Base-by-base conservation (phyloP, 73 alveolate genomes). In the Tetrahymena thermophila region DNA sequence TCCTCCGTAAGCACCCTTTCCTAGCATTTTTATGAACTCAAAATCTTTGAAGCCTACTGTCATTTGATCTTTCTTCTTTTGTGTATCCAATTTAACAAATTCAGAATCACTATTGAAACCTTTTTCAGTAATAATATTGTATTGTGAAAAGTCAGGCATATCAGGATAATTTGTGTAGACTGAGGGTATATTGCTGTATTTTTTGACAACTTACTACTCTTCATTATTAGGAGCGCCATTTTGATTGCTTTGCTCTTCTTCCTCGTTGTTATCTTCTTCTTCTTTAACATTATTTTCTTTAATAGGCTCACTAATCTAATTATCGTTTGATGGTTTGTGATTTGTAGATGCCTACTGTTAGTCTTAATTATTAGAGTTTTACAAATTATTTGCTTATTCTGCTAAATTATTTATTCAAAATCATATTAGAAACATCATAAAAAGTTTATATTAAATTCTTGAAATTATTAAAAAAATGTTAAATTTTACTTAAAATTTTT, bases 1-100 rank as follows among this genome's bases (percentile, higher is more conserved):
- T 96, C 97, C 96, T n/a, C 99, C 99, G 96, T 95, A 98, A 35
- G 99, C 98, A 31, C 99, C 99, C 85, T 96, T 85, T 0, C 99
- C 99, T 83, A 98, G 96, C 58, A 97, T 97, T 93, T 96, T 97
- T 34, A 95, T 85, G 57, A 96, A 96, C 43, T 95, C 98, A 94
- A 98, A 98, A 97, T 98, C 99, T 35, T 95, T 95, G 37, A 95
- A 89, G 1, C 97, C 97, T 19, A 95, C 57, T 44, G 93, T 89
- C 85, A 85, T 55, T 28, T 89, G 43, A 35, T 95, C 40, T 44
- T 40, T 34, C 14, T 55, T 42, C 44, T 95, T 95, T 50, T 95
- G 50, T 43, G 97, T 94, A 85, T 95, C 94, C 5, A 95, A 56
- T 21, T 93, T 95, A 31, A 95, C 97, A 40, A 85, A 37, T 43